Evolutionary conservation across 2,329 filamentous ascomycete species (phyloP), one percentile per base, ranked within the genome.

Genomic region (Diaporthe nobilis): DNA sequence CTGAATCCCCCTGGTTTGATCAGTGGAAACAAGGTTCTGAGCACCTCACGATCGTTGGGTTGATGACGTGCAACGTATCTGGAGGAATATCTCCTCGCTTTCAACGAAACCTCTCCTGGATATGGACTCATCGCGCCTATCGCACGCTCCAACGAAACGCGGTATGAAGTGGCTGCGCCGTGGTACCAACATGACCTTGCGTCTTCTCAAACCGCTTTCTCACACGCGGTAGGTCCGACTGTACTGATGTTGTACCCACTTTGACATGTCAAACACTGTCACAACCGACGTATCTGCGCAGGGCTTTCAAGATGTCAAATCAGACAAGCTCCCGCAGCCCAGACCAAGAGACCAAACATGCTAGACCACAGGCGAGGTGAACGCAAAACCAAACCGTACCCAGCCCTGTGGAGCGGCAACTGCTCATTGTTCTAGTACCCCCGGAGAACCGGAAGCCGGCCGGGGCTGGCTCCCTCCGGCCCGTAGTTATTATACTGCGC

Each of bases 391-490:
- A 42, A 55, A 70, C 34, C n/a, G 9, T 9, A 37, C 34, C 31
- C 61, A 65, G 34, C 15, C 47, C 22, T 28, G 8, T 20, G 34
- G 63, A n/a, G 31, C 42, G 31, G 31, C 22, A 25, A 53, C 22
- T 42, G 65, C 47, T 39, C 31, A 1, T 28, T 7, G 3, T 20
- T 28, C 65, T 42, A 55, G 65, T 34, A 34, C 31, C 34, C 65
- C 31, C 51, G 51, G 51, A 28, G 47, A 28, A 4, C 65, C 65
- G 65, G 65, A 55, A 70, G 65, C 65, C 65, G 65, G 65, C 15
- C 44, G 42, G 31, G 34, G 65, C 65, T 17, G 8, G 47, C 13
- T 20, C 47, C 7, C 34, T 70, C 49, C 47, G 65, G 34, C 34
- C 65, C 65, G 49, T 42, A 39, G 37, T 39, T 13, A 39, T 13